These are phyloP conservation scores for Smittium mucronatum DNA, from an alignment of 371 early-diverging fungal genomes.

Conservation along the genomic window DNA sequence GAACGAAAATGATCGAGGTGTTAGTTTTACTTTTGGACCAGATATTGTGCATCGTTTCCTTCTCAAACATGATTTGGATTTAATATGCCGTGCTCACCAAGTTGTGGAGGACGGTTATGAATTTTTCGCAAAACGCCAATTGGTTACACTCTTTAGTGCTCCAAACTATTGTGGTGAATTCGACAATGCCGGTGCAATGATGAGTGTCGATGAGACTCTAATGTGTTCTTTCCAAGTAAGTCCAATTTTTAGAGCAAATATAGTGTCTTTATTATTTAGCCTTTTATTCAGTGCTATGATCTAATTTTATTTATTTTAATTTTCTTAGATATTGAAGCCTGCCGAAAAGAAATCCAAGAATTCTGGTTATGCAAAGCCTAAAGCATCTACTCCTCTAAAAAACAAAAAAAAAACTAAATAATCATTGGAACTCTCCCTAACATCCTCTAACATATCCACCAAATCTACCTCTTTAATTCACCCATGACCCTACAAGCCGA, in stretches of 20 bases:
- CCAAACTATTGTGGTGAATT: conserved; percentile 96
- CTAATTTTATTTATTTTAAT: too few relatives aligned
- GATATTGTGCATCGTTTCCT: conserved; percentile 78
- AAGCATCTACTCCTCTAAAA: conserved; percentile 10
- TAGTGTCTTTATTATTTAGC: too few relatives aligned
- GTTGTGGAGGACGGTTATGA: conserved; percentile 94
- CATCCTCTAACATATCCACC: background rate
- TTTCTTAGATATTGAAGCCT: conserved; percentile 13
- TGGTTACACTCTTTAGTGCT: conserved; percentile 89
- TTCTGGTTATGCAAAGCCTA: background rate
- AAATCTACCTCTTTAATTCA: background rate
- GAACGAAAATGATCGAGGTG: conserved; percentile 87
- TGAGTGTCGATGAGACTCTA: conserved; percentile 92
- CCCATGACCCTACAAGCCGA: background rate
- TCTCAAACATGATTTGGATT: conserved; percentile 80
- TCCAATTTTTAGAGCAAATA: background rate
- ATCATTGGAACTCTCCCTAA: background rate
- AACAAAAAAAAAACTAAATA: conserved; percentile 11
- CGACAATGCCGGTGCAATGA: conserved; percentile 94
- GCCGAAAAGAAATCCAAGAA: conserved; percentile 13
- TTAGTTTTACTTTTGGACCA: conserved; percentile 78
- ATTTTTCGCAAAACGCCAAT: conserved; percentile 83
- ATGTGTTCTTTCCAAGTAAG: conserved; percentile 46
- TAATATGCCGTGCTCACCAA: conserved; percentile 92
- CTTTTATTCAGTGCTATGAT: too few relatives aligned